These are phyloP conservation scores for Naganishia friedmannii DNA, from an alignment of 768 basidiomycete species.

Conservation along the genomic window DNA sequence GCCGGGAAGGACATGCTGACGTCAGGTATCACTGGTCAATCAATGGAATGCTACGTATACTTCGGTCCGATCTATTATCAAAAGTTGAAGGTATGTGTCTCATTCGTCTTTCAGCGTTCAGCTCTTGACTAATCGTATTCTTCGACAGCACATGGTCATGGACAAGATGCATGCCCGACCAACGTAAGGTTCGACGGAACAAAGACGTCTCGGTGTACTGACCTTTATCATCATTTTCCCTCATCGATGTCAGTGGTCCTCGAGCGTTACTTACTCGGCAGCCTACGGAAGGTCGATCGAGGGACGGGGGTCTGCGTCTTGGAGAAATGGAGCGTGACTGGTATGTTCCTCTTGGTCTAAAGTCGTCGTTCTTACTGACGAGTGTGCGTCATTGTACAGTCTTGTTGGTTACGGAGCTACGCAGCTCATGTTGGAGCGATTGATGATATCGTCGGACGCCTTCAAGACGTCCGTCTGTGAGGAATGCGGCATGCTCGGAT, in stretches of 20 bases:
- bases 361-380: background rate
- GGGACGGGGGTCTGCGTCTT: conserved; percentile 92
- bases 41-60: conserved; percentile 93
- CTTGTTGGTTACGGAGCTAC: conserved; percentile 97
- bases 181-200: conserved; percentile 60
- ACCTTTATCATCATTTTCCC: background rate
- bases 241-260: conserved; percentile 68
- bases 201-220: background rate
- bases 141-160: conserved; percentile 93
- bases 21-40: conserved; percentile 95
- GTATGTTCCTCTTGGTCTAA: conserved; percentile 42
- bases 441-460: conserved; percentile 98
- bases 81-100: conserved; percentile 83
- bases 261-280: conserved; percentile 94
- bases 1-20: conserved; percentile 99
- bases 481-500: conserved; percentile 87
- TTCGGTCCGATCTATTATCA: conserved; percentile 99
- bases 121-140: background rate
- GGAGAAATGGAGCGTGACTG: conserved; percentile 99
- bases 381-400: conserved; percentile 32
- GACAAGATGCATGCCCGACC: conserved; percentile 99
- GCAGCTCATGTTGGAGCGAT: conserved; percentile 87
- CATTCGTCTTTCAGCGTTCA: conserved; percentile 11
- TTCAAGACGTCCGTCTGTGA: conserved; percentile 96
- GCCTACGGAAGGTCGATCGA: conserved; percentile 95